Base-by-base conservation (phyloP, 208 protist species). In the Histomonas meleagridis region DNA sequence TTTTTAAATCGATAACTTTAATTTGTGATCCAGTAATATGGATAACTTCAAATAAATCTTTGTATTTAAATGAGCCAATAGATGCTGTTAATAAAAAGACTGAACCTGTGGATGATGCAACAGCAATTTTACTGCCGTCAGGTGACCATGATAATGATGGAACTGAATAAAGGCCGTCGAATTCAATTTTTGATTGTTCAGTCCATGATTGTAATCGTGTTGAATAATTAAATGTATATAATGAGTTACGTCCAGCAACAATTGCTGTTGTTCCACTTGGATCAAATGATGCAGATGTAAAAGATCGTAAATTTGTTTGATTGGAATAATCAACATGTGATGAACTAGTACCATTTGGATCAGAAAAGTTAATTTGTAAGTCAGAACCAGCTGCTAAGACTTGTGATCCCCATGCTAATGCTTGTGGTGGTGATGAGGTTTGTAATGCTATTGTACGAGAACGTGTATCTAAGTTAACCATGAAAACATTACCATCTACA, bases 31-130 rank as follows among this genome's bases (percentile, higher is more conserved):
- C 70, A 10, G 70, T 79, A 51, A 79, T 18, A 35, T 79, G n/a
- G 18, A 79, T 23, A 79, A 79, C 70, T 79, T 79, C 70, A 40
- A 79, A 79, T 79, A 79, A 79, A 14, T 79, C 49, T 40, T 79
- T 79, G 18, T 79, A 79, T 46, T 40, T 23, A 40, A 79, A 79
- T 46, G 70, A 79, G 10, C 70, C 70, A 23, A 79, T 79, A 32
- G 70, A 79, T 21, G 70, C 70, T n/a, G 70, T 46, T 28, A 79
- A 32, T 18, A 79, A 18, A 40, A 79, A 79, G 16, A 79, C 70
- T 9, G 70, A 32, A 35, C 70, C 70, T 79, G 70, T 79, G 7
- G 49, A 32, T n/a, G 70, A 79, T 49, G 70, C n/a, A 79, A 79
- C 70, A 32, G 70, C 70, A 43, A 79, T 79, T 79, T 35, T 79